Evolutionary conservation across 805 yeast genomes (phyloP), one percentile per base, ranked within the genome.

Genomic region (Monosporozyma servazzii): DNA sequence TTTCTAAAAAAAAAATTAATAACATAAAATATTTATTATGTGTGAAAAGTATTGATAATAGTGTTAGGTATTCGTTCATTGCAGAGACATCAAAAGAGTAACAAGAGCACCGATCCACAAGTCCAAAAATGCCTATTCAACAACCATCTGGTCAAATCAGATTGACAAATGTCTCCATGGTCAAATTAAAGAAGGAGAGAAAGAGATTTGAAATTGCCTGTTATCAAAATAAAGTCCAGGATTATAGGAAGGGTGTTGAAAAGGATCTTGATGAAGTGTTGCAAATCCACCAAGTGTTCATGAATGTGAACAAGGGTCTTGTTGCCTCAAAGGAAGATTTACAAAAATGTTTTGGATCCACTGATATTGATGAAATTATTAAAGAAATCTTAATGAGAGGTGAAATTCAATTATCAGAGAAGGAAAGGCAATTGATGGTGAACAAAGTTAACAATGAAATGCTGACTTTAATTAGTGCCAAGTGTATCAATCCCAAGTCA

Each of bases 211-310:
- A 93, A 68, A 78, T 93, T 45, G 98, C 98, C 0, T 93, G 99
- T 64, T 93, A 93, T 67, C 96, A 88, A 63, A 93, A 93, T 62
- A 93, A 93, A 64, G 96, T 93, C 5, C 98, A 91, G 66, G 99
- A 93, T 67, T 93, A 89, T 81, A 76, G 97, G 43, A 57, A 61
- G 49, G 67, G 65, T 45, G 52, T 62, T 57, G 99, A 93, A 63
- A 91, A 88, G 58, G 96, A 93, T 65, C 67, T 93, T 8, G 98
- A 93, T 70, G 99, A 93, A 64, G 99, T 93, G 2, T 73, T 93
- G 37, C 99, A 93, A 66, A 88, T 93, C 49, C 96, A 89, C n/a
- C 96, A 86, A 66, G 95, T 93, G 1, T 93, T 93, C 62, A 66
- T 81, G 36, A 93, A 93, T 63, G 98, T 90, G 0, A 88, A 96